A percentile compares a stretch with the other conserved stretches of the same genome.
phyloP scores from a whole-genome alignment of 169 alveolate genomes.

The Besnoitia besnoiti region DNA sequence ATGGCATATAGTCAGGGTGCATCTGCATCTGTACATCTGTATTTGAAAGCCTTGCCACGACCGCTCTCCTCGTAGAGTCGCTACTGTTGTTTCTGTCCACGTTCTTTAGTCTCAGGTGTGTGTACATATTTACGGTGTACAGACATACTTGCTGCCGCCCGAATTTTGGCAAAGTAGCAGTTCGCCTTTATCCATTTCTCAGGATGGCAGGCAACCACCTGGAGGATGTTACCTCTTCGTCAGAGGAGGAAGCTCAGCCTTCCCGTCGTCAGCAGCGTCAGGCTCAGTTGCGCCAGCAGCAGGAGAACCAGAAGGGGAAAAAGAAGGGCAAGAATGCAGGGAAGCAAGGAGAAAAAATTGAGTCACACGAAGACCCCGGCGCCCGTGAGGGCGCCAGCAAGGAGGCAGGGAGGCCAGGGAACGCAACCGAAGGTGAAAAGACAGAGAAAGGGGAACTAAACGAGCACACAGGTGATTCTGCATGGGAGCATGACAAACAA shows the following conservation, averaged over 20 bases:
- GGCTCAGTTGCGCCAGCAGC: neutral
- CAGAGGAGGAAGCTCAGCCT: neutral
- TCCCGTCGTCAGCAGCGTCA: slow-evolving; percentile 1
- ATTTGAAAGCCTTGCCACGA: too few species aligned
- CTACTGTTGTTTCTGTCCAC: too few species aligned
- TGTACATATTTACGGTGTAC: too few species aligned
- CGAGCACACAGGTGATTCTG: neutral
- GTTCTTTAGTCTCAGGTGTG: too few species aligned
- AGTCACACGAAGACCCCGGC: too few species aligned
- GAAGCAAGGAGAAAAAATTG: neutral
- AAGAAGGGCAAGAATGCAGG: neutral
- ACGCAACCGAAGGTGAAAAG: neutral
- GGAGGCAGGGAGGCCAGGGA: neutral
- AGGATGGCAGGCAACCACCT: neutral
- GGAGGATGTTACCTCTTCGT: neutral
- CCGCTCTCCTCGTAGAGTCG: too few species aligned
- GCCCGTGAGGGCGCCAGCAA: neutral
- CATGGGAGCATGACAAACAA: slow-evolving; percentile 28
- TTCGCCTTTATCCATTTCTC: too few species aligned
- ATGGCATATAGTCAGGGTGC: too few species aligned
- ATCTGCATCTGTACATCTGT: too few species aligned
- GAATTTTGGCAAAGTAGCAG: too few species aligned
- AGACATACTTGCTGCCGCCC: too few species aligned
- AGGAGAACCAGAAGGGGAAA: neutral
- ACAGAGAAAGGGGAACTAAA: neutral